phyloP scores from a whole-genome alignment of 2,329 filamentous ascomycete species.

The Trichoderma oligosporum region DNA sequence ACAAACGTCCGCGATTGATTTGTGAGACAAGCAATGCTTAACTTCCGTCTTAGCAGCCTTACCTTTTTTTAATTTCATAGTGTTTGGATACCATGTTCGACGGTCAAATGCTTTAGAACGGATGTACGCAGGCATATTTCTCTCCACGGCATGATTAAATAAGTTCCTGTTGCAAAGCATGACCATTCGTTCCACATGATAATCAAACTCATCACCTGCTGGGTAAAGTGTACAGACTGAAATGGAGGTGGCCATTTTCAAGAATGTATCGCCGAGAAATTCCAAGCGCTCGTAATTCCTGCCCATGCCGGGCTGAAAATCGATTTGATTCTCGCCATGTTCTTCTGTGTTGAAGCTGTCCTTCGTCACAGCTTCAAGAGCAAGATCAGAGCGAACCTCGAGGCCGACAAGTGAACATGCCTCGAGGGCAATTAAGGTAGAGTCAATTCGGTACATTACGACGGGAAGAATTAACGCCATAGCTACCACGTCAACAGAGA shows the following conservation, averaged over 20 bases:
- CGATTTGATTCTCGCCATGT: constrained; percentile 61
- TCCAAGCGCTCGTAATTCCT: constrained; percentile 93
- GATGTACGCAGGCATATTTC: constrained; percentile 68
- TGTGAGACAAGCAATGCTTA: constrained; percentile 72
- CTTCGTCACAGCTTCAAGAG: constrained; percentile 88
- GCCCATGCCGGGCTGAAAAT: constrained; percentile 81
- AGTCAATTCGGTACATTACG: constrained; percentile 79
- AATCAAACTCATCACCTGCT: constrained; percentile 76
- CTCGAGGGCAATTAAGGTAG: constrained; percentile 74
- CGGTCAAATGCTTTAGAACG: constrained; percentile 79
- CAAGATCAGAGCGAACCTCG: constrained; percentile 61
- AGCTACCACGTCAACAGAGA: constrained; percentile 65
- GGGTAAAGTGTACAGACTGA: constrained; percentile 75
- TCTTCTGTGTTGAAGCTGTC: constrained; percentile 83
- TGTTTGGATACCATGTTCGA: constrained; percentile 78
- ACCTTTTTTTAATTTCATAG: constrained; percentile 68
- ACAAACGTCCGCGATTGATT: constrained; percentile 89
- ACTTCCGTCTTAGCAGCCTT: constrained; percentile 51
- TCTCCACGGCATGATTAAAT: constrained; percentile 67
- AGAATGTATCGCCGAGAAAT: constrained; percentile 86
- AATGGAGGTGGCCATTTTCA: constrained; percentile 95
- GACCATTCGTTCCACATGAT: constrained; percentile 86
- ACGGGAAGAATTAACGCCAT: constrained; percentile 76
- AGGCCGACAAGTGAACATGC: constrained; percentile 64
- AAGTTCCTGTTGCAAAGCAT: constrained; percentile 90